Base-by-base conservation (phyloP, 164 flowering plant species). In the Chimonanthus salicifolius region DNA sequence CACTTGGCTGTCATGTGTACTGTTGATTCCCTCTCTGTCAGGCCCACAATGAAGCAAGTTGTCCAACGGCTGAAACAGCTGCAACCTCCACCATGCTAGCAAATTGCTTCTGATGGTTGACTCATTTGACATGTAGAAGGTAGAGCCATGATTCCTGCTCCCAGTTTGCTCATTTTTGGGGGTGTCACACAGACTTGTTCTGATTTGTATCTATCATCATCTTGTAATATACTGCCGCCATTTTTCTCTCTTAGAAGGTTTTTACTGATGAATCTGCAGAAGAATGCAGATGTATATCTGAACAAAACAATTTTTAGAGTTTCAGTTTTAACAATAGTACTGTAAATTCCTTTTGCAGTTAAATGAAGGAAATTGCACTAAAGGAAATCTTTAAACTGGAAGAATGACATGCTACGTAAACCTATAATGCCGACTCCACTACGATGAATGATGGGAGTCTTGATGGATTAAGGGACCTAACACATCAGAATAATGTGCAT, bases 31-130 rank as follows among this genome's bases (percentile, higher is more conserved):
- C 92, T 94, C 1, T 89, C 97, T 0, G 82, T 89, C 18, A 81
- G 98, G 73, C 98, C 98, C 16, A 86, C 96, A 6, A 94, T 94
- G 98, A 92, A 82, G 85, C 96, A 89, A 77, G 98, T 94, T 68
- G 94, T 89, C 3, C 86, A 85, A 46, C 82, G 92, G 85, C 82
- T 94, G 62, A 91, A 90, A 76, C 94, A 89, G 72, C 92, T 94
- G 58, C 92, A 89, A 74, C 97, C 97, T 4, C 85, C 93, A 16
- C 79, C 90, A 10, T 84, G 89, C 77, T 90, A 89, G 86, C 75
- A n/a, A 54, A 70, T 72, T 65, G 63, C 20, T 46, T 70, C 66
- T 67, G 71, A 58, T 69, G 62, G 66, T 85, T 85, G 70, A 82
- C 86, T 68, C 78, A 79, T 81, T 82, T 69, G 62, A 72, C 76